Evolutionary conservation across 371 early-diverging fungal genomes (phyloP).

Genomic region (Circinella umbellata): DNA sequence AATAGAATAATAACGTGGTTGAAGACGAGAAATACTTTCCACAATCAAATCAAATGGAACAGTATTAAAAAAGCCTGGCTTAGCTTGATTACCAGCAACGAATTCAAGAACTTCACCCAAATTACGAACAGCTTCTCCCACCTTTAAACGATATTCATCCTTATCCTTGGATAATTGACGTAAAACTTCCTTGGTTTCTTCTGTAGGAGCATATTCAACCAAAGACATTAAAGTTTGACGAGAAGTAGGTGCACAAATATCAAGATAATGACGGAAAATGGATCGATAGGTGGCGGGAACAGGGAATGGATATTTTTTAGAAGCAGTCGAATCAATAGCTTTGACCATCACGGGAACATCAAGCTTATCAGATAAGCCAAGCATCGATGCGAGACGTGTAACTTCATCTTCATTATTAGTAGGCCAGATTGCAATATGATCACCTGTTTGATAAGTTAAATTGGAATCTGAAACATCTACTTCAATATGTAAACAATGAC

Average conservation of each 20-base stretch:
- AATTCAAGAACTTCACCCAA: slow-evolving; percentile 69
- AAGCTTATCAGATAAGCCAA: slow-evolving; percentile 68
- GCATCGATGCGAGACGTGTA: slow-evolving; percentile 61
- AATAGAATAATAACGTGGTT: slow-evolving; percentile 95
- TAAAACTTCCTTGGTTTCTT: slow-evolving; percentile 58
- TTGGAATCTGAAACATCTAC: slow-evolving; percentile 84
- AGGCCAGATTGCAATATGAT: slow-evolving; percentile 94
- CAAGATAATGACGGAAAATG: slow-evolving; percentile 90
- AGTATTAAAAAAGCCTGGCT: slow-evolving; percentile 37
- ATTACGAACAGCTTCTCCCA: slow-evolving; percentile 68
- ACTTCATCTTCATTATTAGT: slow-evolving; percentile 85
- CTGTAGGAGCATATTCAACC: slow-evolving; percentile 65
- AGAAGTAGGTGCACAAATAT: slow-evolving; percentile 76
- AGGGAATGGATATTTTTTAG: slow-evolving; percentile 86
- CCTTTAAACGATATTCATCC: slow-evolving; percentile 68
- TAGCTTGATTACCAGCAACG: slow-evolving; percentile 21
- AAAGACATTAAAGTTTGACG: slow-evolving; percentile 65
- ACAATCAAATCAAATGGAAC: slow-evolving; percentile 79
- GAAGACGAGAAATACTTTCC: slow-evolving; percentile 83
- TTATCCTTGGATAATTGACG: slow-evolving; percentile 70
- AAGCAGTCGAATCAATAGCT: slow-evolving; percentile 68
- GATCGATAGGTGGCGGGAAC: slow-evolving; percentile 85
- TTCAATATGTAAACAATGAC: slow-evolving; percentile 93
- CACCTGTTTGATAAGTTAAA: slow-evolving; percentile 89
- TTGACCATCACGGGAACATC: slow-evolving; percentile 67